Percentiles rank a stretch among this genome's conserved stretches.
Conservation (phyloP, 148 eudicot species). For the Beta vulgaris region DNA sequence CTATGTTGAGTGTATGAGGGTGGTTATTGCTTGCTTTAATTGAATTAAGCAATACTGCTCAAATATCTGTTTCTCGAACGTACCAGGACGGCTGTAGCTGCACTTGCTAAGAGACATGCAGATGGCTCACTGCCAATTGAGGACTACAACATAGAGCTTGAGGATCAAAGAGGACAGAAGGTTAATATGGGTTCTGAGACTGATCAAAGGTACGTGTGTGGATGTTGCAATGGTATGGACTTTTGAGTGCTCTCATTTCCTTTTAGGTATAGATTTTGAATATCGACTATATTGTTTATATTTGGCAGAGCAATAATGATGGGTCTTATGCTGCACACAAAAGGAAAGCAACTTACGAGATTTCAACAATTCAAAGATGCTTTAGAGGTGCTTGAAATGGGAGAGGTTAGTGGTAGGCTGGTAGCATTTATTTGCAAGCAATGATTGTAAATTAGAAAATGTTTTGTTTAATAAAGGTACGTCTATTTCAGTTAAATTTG, state of each 20-base stretch:
- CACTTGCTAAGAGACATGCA: constrained; percentile 73
- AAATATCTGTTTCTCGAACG: constrained; percentile 1
- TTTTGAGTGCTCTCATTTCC: neutral
- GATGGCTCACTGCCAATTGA: constrained; percentile 85
- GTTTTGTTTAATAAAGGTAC: neutral
- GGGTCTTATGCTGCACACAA: constrained; percentile 93
- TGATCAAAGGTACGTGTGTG: constrained; percentile 61
- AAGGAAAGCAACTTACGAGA: constrained; percentile 61
- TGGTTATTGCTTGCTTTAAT: neutral
- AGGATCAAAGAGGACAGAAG: constrained; percentile 78
- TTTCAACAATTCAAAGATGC: constrained; percentile 63
- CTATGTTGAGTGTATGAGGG: neutral
- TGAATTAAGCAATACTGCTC: neutral
- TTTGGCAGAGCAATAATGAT: constrained; percentile 79
- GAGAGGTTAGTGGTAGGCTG: constrained; percentile 79
- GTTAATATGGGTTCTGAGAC: constrained; percentile 77
- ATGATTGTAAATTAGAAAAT: neutral
- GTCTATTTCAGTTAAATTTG: neutral
- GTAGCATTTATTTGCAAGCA: neutral
- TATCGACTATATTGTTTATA: neutral
- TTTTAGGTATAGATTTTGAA: neutral
- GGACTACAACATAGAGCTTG: constrained; percentile 81
- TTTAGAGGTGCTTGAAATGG: constrained; percentile 83
- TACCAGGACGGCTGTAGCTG: constrained; percentile 65
- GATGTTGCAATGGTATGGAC: neutral